Conservation (phyloP, 257 asterid species). For the Scutellaria minor region DNA sequence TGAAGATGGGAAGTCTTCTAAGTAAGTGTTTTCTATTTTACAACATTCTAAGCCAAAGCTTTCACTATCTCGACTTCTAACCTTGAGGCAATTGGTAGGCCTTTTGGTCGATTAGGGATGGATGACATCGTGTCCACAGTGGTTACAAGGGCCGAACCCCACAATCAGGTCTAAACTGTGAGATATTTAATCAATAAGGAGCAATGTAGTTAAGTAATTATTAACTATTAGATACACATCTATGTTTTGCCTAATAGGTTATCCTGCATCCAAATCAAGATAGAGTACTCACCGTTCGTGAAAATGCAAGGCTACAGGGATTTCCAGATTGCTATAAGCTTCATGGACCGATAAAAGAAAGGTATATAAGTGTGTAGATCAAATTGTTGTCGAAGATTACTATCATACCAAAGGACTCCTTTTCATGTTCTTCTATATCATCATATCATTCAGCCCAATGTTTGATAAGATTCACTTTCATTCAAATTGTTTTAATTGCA, state of each 20-base stretch:
- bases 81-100: slow-evolving; percentile 31
- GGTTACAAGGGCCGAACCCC: slow-evolving; percentile 51
- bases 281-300: slow-evolving; percentile 50
- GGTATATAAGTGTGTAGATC: slow-evolving; percentile 23
- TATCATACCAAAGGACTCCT: too few relatives aligned
- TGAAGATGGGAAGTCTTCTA: slow-evolving; percentile 44
- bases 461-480: too few relatives aligned
- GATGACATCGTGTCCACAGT: slow-evolving; percentile 53
- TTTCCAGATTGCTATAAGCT: slow-evolving; percentile 53
- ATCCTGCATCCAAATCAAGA: slow-evolving; percentile 46
- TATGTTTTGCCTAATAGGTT: slow-evolving; percentile 24
- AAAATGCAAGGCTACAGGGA: slow-evolving; percentile 53
- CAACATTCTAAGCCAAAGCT: neutral
- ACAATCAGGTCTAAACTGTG: slow-evolving; percentile 43
- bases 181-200: neutral
- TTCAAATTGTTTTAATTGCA: too few relatives aligned
- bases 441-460: too few relatives aligned
- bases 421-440: too few relatives aligned
- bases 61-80: neutral
- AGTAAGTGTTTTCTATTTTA: slow-evolving; percentile 32
- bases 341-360: slow-evolving; percentile 46
- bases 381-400: too few relatives aligned
- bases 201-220: neutral
- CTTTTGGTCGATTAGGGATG: slow-evolving; percentile 49
- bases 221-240: neutral